Conservation (phyloP, 1,284 basidiomycete species). For the Malassezia sp. region DNA sequence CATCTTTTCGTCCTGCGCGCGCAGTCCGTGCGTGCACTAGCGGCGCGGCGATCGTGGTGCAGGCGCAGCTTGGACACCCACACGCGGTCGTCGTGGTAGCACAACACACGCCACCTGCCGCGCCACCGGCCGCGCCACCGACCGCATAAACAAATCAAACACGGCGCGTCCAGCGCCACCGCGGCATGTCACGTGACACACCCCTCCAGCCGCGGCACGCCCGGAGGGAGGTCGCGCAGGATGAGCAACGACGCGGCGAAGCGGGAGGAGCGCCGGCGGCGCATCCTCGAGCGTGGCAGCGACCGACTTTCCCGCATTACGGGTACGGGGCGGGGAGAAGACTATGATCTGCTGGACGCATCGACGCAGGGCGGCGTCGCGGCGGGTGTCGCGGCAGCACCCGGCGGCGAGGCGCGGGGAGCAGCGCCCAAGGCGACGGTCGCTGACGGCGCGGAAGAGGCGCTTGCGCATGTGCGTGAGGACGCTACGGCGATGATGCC, state of each 20-base stretch:
- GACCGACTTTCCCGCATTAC: constrained; percentile 43
- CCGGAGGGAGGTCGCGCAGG: constrained; percentile 1
- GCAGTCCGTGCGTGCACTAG: too few species aligned
- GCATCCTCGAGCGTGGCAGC: constrained; percentile 38
- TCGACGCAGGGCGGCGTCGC: background rate
- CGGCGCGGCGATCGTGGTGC: too few species aligned
- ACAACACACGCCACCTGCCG: background rate
- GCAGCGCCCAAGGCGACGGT: background rate
- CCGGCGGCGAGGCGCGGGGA: background rate
- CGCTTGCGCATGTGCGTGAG: background rate
- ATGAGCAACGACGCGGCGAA: constrained; percentile 32
- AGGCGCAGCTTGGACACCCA: too few species aligned
- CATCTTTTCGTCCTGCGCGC: too few species aligned
- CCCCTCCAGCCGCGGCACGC: background rate
- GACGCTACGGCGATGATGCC: background rate
- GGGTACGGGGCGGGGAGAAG: constrained; percentile 38
- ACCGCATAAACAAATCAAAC: constrained; percentile 8
- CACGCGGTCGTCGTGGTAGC: too few species aligned
- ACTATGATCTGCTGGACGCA: constrained; percentile 12
- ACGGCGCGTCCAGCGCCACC: background rate
- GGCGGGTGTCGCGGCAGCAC: background rate
- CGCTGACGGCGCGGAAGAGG: background rate
- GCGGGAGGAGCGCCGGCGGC: constrained; percentile 41
- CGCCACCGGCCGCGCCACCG: constrained; percentile 1
- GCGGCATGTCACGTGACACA: constrained; percentile 3